Evolutionary conservation across 2,329 filamentous ascomycete species (phyloP), one percentile per base, ranked within the genome.

Genomic region (Bipolaris gigantea): DNA sequence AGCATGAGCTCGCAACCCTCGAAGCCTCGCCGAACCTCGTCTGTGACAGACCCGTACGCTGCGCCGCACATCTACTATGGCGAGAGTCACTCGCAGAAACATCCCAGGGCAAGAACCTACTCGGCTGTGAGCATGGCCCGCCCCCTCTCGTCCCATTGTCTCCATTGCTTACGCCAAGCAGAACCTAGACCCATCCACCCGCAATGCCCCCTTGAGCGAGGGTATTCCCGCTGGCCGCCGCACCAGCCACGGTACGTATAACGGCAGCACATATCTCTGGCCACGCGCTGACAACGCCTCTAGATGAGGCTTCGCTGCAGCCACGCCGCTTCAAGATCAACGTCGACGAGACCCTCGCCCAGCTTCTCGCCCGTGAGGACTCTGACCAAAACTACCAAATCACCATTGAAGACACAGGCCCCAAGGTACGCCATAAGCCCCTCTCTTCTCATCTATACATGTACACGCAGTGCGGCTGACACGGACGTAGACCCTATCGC

Each of bases 301-400:
- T 69, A 94, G 92, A 96, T 79, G 91, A 92, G 73, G 79, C 81
- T 43, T 83, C 85, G 32, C 79, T 84, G 45, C 80, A 85, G 44
- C 85, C 89, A 52, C 89, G 90, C 57, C 88, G 88, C 63, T 96
- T 96, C 75, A 82, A 96, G 34, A 86, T 97, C 72, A 85, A 94
- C 65, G 92, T 97, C 66, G 89, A 96, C 44, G 80, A 85, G 19
- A 97, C 92, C 0, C 82, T 96, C 53, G 83, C 92, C 69, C 87
- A 84, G 55, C 81, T 99, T 40, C 81, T 91, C 57, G 85, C 85
- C 34, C 89, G 93, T 62, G 94, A 99, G 75, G 94, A 99, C 70
- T 95, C 92, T 27, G 92, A 99, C 75, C 81, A 85, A 52, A 97
- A 99, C 75, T 90, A 91, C 81, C 92, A 97, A 75, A 99, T 99